Percentiles rank a stretch among this genome's conserved stretches.
Conservation (phyloP, 345 rosid genomes). For the Streptanthus diversifolius region DNA sequence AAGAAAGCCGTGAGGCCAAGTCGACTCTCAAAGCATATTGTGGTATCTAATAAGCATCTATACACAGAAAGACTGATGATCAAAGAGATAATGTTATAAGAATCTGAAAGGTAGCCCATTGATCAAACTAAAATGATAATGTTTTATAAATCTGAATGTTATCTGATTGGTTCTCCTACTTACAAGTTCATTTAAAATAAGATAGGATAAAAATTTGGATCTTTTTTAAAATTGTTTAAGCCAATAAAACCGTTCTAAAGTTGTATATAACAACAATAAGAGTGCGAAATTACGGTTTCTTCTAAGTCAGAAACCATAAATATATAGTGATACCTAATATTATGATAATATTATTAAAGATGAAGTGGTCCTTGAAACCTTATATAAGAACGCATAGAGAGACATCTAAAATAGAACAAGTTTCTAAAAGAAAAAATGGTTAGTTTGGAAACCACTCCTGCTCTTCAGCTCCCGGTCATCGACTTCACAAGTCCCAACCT, state of each 20-base stretch:
- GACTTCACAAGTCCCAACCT: conserved; percentile 27
- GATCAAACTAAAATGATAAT: neutral
- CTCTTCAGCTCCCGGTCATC: conserved; percentile 30
- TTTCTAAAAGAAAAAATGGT: neutral
- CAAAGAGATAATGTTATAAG: neutral
- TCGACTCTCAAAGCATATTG: conserved; percentile 36
- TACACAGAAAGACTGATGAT: neutral
- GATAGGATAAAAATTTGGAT: neutral
- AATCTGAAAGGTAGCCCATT: neutral
- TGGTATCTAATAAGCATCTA: conserved; percentile 20
- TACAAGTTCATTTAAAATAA: neutral
- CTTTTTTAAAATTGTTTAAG: neutral
- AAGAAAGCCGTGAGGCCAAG: conserved; percentile 17
- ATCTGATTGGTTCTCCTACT: neutral
- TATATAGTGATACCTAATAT: neutral
- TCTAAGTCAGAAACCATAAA: neutral
- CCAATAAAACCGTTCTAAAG: neutral
- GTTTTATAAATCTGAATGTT: neutral
- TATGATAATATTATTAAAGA: neutral
- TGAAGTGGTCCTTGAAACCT: neutral
- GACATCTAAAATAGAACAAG: neutral
- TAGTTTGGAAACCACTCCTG: conserved; percentile 6
- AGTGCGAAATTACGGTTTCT: neutral
- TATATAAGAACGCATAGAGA: conserved; percentile 26
- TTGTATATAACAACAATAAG: neutral